A percentile compares a stretch with the other conserved stretches of the same genome.
Evolutionary conservation across 176 grass and related monocot genomes (phyloP).

Genomic region (Rhynchospora tenuis): DNA sequence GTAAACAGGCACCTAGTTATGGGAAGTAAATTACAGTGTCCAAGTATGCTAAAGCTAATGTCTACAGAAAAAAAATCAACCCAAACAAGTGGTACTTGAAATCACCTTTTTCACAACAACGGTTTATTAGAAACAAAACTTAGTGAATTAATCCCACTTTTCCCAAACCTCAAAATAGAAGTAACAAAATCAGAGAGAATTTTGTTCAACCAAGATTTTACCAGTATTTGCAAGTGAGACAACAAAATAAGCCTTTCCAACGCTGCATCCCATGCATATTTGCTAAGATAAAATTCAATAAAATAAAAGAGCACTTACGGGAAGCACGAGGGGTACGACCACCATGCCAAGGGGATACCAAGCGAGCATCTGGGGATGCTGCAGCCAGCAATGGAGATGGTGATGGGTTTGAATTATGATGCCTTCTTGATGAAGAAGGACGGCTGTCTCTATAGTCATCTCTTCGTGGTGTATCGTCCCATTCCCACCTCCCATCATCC

Average conservation of each 20-base stretch:
- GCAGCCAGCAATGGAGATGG: constrained; percentile 75
- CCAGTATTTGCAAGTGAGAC: background rate
- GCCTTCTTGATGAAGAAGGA: constrained; percentile 41
- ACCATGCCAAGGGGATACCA: constrained; percentile 91
- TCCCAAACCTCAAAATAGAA: background rate
- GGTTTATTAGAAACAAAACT: background rate
- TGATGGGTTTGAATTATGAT: constrained; percentile 34
- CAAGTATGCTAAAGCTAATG: background rate
- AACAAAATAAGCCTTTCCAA: background rate
- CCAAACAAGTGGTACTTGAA: too few relatives aligned
- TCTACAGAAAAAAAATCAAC: background rate
- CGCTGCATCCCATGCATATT: background rate
- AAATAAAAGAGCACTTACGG: constrained; percentile 35
- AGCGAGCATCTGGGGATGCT: constrained; percentile 88
- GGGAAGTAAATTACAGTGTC: background rate
- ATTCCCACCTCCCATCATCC: constrained; percentile 86
- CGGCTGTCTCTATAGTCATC: constrained; percentile 47
- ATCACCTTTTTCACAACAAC: too few relatives aligned
- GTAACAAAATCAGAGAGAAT: too few relatives aligned
- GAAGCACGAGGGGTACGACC: constrained; percentile 49
- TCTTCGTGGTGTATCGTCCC: constrained; percentile 82
- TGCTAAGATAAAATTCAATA: constrained; percentile 12
- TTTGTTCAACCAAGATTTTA: too few relatives aligned
- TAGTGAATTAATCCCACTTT: background rate
- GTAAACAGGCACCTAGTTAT: background rate